phyloP scores from a whole-genome alignment of 129 eudicot genomes.

The Flaveria linearis region DNA sequence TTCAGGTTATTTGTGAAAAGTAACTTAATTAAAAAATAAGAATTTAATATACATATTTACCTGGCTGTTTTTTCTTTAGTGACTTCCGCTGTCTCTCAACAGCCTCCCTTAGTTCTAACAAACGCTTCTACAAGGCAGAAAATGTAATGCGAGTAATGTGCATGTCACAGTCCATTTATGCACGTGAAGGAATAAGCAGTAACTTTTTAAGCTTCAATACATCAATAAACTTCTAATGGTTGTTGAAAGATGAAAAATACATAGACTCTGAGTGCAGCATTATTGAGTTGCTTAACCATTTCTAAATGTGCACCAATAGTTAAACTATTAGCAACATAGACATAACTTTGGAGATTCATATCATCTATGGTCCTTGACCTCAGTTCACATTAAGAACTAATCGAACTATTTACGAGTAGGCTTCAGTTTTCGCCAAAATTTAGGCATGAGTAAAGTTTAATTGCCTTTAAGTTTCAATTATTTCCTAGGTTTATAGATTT shows the following conservation, averaged over 20 bases:
- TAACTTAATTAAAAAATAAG: not conserved
- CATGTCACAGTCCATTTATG: slow-evolving; percentile 17
- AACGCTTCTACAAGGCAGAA: slow-evolving; percentile 57
- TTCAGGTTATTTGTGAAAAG: not conserved
- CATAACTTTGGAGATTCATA: not conserved
- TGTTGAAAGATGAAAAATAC: slow-evolving; percentile 4
- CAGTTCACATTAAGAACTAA: not conserved
- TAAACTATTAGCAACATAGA: not conserved
- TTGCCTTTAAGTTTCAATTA: slow-evolving; percentile 13
- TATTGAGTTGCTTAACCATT: slow-evolving; percentile 18
- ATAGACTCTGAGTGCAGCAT: not conserved
- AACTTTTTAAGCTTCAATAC: not conserved
- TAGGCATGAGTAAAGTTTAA: slow-evolving; percentile 3
- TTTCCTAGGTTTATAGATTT: slow-evolving; percentile 5
- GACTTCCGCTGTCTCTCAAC: slow-evolving; percentile 92
- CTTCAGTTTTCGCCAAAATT: not conserved
- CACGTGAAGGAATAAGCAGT: not conserved
- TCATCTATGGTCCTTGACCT: slow-evolving; percentile 9
- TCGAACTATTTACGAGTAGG: not conserved
- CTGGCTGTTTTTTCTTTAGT: slow-evolving; percentile 83
- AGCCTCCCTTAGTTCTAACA: slow-evolving; percentile 81
- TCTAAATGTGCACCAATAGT: slow-evolving; percentile 9
- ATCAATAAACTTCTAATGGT: not conserved
- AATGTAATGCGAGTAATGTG: slow-evolving; percentile 2
- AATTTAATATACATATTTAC: slow-evolving; percentile 35